phyloP scores from a whole-genome alignment of 192 early-diverging fungal species.

The Kappamyces sp. region DNA sequence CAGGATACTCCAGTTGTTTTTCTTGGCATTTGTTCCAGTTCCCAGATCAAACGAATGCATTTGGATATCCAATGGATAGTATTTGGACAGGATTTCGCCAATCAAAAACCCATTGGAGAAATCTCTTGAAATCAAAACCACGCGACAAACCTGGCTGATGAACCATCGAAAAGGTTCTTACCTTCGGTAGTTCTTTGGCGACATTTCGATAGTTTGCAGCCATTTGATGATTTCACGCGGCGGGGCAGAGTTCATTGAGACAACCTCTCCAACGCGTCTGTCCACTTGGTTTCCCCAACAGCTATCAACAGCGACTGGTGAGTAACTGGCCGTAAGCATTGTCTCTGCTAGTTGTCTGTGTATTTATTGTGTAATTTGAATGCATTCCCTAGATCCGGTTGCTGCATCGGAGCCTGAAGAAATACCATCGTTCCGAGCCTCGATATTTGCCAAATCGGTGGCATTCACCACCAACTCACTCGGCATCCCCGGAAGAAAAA shows the following conservation, averaged over 20 bases:
- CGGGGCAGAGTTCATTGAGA: background rate
- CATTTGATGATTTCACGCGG: conserved; percentile 44
- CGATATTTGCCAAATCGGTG: background rate
- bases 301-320: too few species aligned
- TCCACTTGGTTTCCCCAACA: too few species aligned
- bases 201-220: conserved; percentile 38
- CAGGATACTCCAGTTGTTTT: conserved; percentile 42
- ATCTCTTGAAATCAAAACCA: conserved; percentile 23
- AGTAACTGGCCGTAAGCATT: too few species aligned
- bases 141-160: too few species aligned
- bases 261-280: background rate
- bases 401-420: background rate
- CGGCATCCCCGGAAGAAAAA: background rate
- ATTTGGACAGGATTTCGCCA: conserved; percentile 42
- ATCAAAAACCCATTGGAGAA: conserved; percentile 45
- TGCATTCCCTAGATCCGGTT: background rate
- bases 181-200: conserved; percentile 40
- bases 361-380: background rate
- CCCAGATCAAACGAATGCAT: conserved; percentile 48
- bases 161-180: background rate
- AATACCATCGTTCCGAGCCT: background rate
- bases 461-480: background rate
- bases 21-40: conserved; percentile 31
- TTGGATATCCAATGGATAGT: conserved; percentile 35
- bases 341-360: background rate